Base-by-base conservation (phyloP, 352 stramenopile species). In the Elongisporangium senticosum region DNA sequence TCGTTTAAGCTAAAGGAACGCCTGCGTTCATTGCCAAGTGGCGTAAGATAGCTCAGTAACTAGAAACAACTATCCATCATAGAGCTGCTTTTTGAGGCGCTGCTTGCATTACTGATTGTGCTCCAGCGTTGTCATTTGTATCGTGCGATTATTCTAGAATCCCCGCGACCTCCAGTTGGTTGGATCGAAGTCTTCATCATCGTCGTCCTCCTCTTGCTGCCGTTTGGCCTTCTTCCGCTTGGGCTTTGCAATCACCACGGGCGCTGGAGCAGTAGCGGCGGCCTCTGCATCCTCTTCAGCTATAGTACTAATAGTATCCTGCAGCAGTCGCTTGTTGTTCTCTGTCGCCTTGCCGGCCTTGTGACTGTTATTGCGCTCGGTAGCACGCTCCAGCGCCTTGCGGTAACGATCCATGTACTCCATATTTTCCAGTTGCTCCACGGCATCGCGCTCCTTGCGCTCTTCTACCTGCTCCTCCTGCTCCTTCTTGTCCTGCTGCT, bases 361-460 rank as follows among this genome's bases (percentile, higher is more conserved):
- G 20, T 66, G 59, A 39, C 55, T 33, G 23, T 59, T 64, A 14
- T 57, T 60, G 2, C 71, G 50, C 48, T 48, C 60, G 8, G 62
- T 52, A 0, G 54, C 76, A n/a, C 67, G 65, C 68, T 86, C 68
- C 21, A 89, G 65, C 14, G 58, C 68, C 51, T 80, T 59, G 14
- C 79, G 75, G 47, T 85, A 85, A 40, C 77, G 73, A 52, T 89
- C 74, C 40, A 89, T 51, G 59, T 89, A 89, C 56, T 78, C 53
- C 79, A 89, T 86, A 51, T 87, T 78, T 50, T 89, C 75, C 22
- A 89, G 72, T 49, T 78, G 62, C 58, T 87, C 68, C 15, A 77
- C 71, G 0, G 67, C 79, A 19, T 83, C 79, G 10, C 67, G 68
- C 48, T 77, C 72, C 48, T 79, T 70, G 5, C 23, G 53, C 28